phyloP scores from a whole-genome alignment of 2,329 filamentous ascomycete species.

The Phaeosphaeria sp. region DNA sequence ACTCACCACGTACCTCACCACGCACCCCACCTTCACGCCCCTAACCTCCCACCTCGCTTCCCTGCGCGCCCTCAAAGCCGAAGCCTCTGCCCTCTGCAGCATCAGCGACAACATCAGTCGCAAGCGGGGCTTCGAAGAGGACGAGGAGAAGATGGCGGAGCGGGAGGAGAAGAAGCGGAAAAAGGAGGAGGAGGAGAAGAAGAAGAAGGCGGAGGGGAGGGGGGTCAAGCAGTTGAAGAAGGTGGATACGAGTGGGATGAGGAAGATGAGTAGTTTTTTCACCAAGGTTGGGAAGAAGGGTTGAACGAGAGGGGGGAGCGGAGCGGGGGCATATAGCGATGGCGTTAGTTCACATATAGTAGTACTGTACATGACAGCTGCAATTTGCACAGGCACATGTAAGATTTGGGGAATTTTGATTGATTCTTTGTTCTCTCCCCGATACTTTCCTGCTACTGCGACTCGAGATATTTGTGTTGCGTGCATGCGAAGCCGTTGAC shows the following conservation, averaged over 20 bases:
- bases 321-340: neutral
- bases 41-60: slow-evolving; percentile 73
- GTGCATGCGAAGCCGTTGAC: neutral
- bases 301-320: too few relatives aligned
- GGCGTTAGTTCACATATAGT: neutral
- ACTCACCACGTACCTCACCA: slow-evolving; percentile 51
- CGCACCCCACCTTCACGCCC: slow-evolving; percentile 68
- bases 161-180: slow-evolving; percentile 82
- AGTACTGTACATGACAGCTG: neutral
- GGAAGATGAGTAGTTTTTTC: slow-evolving; percentile 96
- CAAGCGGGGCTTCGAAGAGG: slow-evolving; percentile 64
- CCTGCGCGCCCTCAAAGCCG: slow-evolving; percentile 71
- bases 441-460: neutral
- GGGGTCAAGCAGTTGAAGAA: slow-evolving; percentile 85
- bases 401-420: neutral
- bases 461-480: too few relatives aligned
- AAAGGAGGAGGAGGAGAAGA: slow-evolving; percentile 87
- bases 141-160: slow-evolving; percentile 70
- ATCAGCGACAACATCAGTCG: slow-evolving; percentile 71
- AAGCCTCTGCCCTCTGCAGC: slow-evolving; percentile 73
- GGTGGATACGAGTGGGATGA: slow-evolving; percentile 91
- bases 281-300: slow-evolving; percentile 63
- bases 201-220: slow-evolving; percentile 78
- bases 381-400: neutral
- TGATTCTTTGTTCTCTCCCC: neutral